Evolutionary conservation across 2,329 filamentous ascomycete species (phyloP).

Genomic region (Talaromyces sp.): DNA sequence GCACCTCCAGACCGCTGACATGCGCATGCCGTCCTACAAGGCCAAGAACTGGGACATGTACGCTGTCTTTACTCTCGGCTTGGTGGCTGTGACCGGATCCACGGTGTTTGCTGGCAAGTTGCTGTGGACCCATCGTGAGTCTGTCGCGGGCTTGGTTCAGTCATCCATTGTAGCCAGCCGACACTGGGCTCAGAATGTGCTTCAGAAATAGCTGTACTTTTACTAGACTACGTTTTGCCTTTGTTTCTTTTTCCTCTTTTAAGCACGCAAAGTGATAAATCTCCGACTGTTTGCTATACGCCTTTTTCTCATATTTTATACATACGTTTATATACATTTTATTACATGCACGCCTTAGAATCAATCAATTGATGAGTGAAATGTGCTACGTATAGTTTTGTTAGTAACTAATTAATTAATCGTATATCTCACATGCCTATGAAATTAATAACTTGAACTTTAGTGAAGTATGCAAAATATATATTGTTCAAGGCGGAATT

Average conservation of each 20-base stretch:
- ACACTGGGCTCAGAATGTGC: not conserved
- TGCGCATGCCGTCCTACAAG: conserved; percentile 36
- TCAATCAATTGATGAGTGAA: not conserved
- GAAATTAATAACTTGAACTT: not conserved
- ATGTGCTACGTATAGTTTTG: not conserved
- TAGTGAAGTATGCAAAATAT: not conserved
- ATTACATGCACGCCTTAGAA: not conserved
- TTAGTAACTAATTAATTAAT: no score
- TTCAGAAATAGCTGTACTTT: not conserved
- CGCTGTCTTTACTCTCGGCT: not conserved
- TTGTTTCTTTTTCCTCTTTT: not conserved
- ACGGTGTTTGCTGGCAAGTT: conserved; percentile 4
- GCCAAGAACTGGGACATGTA: conserved; percentile 38
- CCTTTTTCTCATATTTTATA: not conserved
- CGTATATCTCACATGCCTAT: no score
- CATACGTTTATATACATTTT: not conserved
- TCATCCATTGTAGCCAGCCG: not conserved
- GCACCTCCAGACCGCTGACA: conserved; percentile 42
- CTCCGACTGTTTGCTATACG: not conserved
- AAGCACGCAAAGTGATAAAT: not conserved
- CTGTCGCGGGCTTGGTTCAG: not conserved
- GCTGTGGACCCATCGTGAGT: conserved; percentile 4
- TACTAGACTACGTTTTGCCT: not conserved
- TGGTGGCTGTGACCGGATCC: conserved; percentile 2
- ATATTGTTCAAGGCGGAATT: not conserved